These are phyloP conservation scores for Austropuccinia psidii DNA, from an alignment of 1,284 basidiomycete species.

Conservation along the genomic window DNA sequence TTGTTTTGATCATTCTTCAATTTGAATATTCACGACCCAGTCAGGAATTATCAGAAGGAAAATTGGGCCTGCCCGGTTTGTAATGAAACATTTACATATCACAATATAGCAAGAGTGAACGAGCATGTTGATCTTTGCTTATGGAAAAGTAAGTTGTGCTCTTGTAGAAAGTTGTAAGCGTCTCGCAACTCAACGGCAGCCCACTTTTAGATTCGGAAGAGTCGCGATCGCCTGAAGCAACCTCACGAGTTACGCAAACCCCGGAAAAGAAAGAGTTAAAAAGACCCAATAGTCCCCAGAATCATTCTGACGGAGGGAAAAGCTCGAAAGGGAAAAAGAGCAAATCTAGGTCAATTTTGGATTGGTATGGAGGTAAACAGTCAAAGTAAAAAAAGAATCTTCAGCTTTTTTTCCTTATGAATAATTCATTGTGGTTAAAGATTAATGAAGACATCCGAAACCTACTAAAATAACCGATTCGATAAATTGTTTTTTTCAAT, in stretches of 20 bases:
- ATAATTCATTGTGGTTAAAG: no score
- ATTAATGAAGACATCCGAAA: no score
- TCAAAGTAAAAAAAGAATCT: no score
- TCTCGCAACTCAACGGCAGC: not conserved
- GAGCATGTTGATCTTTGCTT: constrained; percentile 19
- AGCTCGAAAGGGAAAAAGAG: not conserved
- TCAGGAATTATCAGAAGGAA: not conserved
- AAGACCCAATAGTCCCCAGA: not conserved
- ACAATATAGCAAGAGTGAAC: not conserved
- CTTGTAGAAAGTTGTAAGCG: not conserved
- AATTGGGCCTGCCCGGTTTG: constrained; percentile 10
- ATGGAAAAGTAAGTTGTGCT: not conserved
- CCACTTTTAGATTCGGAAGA: not conserved
- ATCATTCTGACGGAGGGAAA: not conserved
- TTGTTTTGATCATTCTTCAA: no score
- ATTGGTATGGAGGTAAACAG: constrained; percentile 1
- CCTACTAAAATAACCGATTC: no score
- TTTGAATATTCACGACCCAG: no score
- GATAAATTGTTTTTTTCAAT: no score
- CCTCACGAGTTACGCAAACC: not conserved
- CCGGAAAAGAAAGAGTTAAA: not conserved
- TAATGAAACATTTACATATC: not conserved
- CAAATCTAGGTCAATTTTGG: not conserved
- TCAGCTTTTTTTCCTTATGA: no score
- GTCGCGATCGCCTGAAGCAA: not conserved